Evolutionary conservation across 768 basidiomycete genomes (phyloP).

Genomic region (Leccinum barrowsii): DNA sequence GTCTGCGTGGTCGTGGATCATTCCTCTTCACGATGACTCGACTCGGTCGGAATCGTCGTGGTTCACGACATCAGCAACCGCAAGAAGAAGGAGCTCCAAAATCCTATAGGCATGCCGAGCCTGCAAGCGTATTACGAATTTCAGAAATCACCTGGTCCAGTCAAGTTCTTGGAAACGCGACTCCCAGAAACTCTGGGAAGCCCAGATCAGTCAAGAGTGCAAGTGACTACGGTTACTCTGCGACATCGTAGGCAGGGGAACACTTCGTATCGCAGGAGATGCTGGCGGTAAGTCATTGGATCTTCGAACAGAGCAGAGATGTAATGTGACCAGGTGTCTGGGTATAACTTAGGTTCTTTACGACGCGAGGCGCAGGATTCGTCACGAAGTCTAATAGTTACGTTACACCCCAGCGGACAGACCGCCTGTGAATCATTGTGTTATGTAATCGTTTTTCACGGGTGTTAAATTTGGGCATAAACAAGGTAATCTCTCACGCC

Average conservation of each 20-base stretch:
- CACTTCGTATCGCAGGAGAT: not conserved
- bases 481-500: no score
- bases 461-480: no score
- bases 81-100: not conserved
- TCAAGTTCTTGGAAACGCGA: not conserved
- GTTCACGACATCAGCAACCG: not conserved
- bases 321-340: no score
- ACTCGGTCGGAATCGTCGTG: no score
- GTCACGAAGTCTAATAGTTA: no score
- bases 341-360: no score
- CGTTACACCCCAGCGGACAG: no score
- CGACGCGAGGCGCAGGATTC: no score
- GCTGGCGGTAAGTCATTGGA: no score
- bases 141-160: not conserved
- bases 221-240: not conserved
- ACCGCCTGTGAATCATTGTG: no score
- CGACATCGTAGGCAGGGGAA: not conserved
- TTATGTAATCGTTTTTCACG: no score
- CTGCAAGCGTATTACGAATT: not conserved
- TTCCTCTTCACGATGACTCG: not conserved
- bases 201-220: not conserved
- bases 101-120: not conserved
- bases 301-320: no score
- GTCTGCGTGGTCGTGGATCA: not conserved
- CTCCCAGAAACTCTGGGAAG: not conserved